phyloP scores from a whole-genome alignment of 179 eudicot species.

The Sideroxylon spinosum region DNA sequence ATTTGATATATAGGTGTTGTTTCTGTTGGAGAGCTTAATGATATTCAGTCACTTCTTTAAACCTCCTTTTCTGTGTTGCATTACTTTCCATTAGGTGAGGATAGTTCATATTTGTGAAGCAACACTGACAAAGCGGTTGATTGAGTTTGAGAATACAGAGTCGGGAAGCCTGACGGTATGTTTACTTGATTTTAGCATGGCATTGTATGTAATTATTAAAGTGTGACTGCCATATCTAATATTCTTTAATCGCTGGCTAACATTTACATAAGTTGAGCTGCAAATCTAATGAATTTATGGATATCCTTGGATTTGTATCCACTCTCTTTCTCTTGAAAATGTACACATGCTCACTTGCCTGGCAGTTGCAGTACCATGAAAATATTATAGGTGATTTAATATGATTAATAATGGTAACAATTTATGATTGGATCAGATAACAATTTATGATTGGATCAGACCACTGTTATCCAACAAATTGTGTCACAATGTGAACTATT shows the following conservation, averaged over 20 bases:
- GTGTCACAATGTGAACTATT: too few species aligned
- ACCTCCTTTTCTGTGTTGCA: too few species aligned
- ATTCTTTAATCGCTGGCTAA: background rate
- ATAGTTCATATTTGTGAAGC: constrained; percentile 89
- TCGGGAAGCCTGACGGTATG: constrained; percentile 86
- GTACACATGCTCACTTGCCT: background rate
- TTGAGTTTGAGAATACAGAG: constrained; percentile 81
- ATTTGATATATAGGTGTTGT: too few species aligned
- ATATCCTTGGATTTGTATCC: background rate
- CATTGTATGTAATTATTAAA: background rate
- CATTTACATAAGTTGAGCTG: background rate
- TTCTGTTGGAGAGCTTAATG: too few species aligned
- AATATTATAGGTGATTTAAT: too few species aligned
- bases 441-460: too few species aligned
- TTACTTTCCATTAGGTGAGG: constrained; percentile 39
- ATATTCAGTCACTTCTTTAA: too few species aligned
- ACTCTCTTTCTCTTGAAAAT: background rate
- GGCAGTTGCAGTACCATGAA: too few species aligned
- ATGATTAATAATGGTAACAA: too few species aligned
- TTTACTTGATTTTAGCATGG: background rate
- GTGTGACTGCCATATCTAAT: background rate
- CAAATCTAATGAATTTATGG: background rate
- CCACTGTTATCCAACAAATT: too few species aligned
- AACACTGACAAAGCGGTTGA: constrained; percentile 78
- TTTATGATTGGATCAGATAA: too few species aligned